Evolutionary conservation across 352 stramenopile genomes (phyloP), one percentile per base, ranked within the genome.

Genomic region (Saprolegnia parasitica): DNA sequence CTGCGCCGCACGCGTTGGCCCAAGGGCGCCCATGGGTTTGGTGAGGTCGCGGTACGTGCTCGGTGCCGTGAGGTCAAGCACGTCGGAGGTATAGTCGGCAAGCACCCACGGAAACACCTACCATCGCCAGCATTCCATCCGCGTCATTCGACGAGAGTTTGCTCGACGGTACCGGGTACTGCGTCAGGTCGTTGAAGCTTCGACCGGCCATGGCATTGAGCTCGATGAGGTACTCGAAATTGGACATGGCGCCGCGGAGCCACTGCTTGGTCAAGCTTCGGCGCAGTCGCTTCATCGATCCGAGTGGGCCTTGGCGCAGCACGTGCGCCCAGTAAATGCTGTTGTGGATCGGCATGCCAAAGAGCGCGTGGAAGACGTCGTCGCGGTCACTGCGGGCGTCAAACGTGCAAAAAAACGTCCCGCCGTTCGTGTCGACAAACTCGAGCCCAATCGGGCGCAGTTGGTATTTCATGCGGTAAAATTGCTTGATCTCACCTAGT

Each of bases 101-200:
- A 99, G 72, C 0, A 99, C 77, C 96, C 96, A 99, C 16, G 96
- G 96, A 74, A 99, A 98, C 11, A 97, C 0, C 65, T 72, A 93
- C 21, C 29, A n/a, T n/a, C n/a, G n/a, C n/a, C n/a, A n/a, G n/a
- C n/a, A n/a, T n/a, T n/a, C n/a, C n/a, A n/a, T n/a, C n/a, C n/a
- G n/a, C n/a, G n/a, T n/a, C n/a, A n/a, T n/a, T n/a, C n/a, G n/a
- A n/a, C n/a, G n/a, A n/a, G n/a, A n/a, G n/a, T n/a, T n/a, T n/a
- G n/a, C n/a, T n/a, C n/a, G n/a, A n/a, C n/a, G n/a, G n/a, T n/a
- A 65, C 92, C 4, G 97, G 97, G 73, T 99, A 99, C 76, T 99
- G 96, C 45, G 91, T 98, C n/a, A 99, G 91, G 67, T 99, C 96
- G 78, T 98, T 98, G 72, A 98, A 98, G 63, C 84, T 98, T 52